phyloP scores from a whole-genome alignment of 139 green algal species.

The Auxenochlorella pyrenoidosa region DNA sequence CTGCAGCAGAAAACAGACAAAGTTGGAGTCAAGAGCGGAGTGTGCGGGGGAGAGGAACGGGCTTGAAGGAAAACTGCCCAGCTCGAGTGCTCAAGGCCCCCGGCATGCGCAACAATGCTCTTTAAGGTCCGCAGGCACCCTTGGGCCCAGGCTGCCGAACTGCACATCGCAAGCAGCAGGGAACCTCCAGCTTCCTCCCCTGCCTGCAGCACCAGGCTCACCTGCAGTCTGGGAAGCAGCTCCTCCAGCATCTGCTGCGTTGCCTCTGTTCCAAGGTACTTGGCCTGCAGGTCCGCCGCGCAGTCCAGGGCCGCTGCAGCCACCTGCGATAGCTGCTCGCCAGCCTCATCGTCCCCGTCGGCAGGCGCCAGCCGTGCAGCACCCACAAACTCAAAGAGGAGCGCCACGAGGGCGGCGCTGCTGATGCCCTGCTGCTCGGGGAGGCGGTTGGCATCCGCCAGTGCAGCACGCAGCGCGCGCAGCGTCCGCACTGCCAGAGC shows the following conservation, averaged over 20 bases:
- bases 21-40: too few relatives aligned
- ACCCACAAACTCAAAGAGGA: conserved; percentile 13
- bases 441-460: neutral
- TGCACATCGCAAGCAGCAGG: too few relatives aligned
- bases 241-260: conserved; percentile 17
- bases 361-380: neutral
- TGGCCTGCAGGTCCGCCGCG: conserved; percentile 1
- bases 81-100: too few relatives aligned
- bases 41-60: too few relatives aligned
- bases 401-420: neutral
- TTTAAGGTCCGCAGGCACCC: too few relatives aligned
- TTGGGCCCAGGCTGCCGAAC: too few relatives aligned
- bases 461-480: conserved; percentile 5
- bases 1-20: neutral
- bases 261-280: neutral
- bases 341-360: neutral
- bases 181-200: too few relatives aligned
- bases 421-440: conserved; percentile 20
- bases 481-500: neutral
- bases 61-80: too few relatives aligned
- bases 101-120: too few relatives aligned
- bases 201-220: too few relatives aligned
- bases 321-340: neutral
- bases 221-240: conserved; percentile 32
- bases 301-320: conserved; percentile 29